Base-by-base conservation (phyloP, 257 asterid genomes). In the Solanum ossicruentum region DNA sequence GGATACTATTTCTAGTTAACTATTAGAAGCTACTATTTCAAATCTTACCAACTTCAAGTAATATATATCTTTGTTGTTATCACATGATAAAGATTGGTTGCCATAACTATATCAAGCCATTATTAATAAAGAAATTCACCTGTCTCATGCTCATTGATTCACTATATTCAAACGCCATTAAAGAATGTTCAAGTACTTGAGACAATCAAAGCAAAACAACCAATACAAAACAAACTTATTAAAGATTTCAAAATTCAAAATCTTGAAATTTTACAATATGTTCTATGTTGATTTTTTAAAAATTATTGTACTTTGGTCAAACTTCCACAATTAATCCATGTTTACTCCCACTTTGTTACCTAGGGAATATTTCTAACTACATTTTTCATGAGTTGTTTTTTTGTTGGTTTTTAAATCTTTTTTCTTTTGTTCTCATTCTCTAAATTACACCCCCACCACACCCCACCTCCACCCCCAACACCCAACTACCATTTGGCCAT, bases 371-470 rank as follows among this genome's bases (percentile, higher is more conserved):
- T 83, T 87, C 55, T 71, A 86, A 75, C 80, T 84, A 84, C 4
- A 36, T 36, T 36, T 84, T 82, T 87, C 67, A 78, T 88, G 58
- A 86, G 73, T 89, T 89, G 84, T 70, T 52, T 77, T 82, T 88
- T 65, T 67, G 75, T 39, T 69, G 77, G 8, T 26, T 26, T 51
- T 89, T 80, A 72, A 79, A 73, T 82, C 47, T 60, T 83, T 80
- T n/a, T n/a, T 23, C 21, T 26, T 77, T 88, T 86, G 88, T 79
- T 86, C 85, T 70, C 89, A 89, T 91, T 84, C 86, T 90, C 87
- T 58, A 58, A 58, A 58, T 58, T 58, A 58, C 15, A 10, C 66
- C 66, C 28, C 39, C 39, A 32, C 39, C 39, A 4, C 39, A 32
- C 39, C 4, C n/a, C n/a, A n/a, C n/a, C n/a, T n/a, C n/a, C n/a